Base-by-base conservation (phyloP, 805 yeast species). In the Tetrapisispora taiwanensis region DNA sequence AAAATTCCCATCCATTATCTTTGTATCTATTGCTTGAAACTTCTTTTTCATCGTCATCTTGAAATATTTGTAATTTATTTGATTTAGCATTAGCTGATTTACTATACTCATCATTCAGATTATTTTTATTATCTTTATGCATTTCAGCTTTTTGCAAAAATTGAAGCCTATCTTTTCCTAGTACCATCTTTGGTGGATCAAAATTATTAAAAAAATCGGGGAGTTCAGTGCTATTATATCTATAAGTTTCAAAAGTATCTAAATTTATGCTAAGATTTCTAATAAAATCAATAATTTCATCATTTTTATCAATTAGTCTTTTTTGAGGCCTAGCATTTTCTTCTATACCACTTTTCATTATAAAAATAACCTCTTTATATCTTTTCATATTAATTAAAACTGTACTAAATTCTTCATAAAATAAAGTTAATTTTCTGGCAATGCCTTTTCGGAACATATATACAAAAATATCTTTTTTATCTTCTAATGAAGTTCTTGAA, bases 361-460 rank as follows among this genome's bases (percentile, higher is more conserved):
- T 44, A 15, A 44, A 35, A 5, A 43, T 34, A 1, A 61, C 54
- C 22, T 54, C 52, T 26, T 41, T 38, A 31, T 39, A 47, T 18
- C 40, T 43, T 8, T 48, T 44, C 44, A 44, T 43, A 15, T 50
- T 49, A 18, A 46, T 42, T 18, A 60, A 44, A 14, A 51, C n/a
- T 1, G 71, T 69, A 1, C 95, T 85, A 65, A 84, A 86, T 47
- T 77, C 82, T 56, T 87, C 95, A 56, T 88, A 90, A 58, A 74
- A 88, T 17, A 78, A 53, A 0, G 95, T 78, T 41, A 86, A 66
- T 33, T 69, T 69, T 30, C 56, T 58, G 0, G 95, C 97, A 30
- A 90, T 84, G 39, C 73, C 76, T 49, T 81, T 79, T 48, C 80
- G 75, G 36, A 79, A 76, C 62, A 90, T 68, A 55, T 81, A 87